phyloP scores from a whole-genome alignment of 805 yeast species.

The Pichia occidentalis region DNA sequence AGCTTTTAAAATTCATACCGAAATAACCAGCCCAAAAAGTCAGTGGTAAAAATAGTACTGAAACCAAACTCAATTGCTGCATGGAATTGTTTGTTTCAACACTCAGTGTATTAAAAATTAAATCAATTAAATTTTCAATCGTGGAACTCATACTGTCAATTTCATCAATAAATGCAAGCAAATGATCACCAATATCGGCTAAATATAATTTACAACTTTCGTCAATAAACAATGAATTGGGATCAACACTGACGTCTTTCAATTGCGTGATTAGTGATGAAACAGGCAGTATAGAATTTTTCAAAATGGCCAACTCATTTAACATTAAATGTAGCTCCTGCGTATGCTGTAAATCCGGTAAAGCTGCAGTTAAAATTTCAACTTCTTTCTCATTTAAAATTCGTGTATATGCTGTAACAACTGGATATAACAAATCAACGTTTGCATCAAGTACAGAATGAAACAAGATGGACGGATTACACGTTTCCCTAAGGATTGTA shows the following conservation, averaged over 20 bases:
- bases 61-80: constrained; percentile 46
- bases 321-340: constrained; percentile 47
- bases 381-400: constrained; percentile 43
- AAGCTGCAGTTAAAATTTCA: constrained; percentile 37
- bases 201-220: constrained; percentile 42
- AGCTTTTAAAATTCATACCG: constrained; percentile 46
- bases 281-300: constrained; percentile 42
- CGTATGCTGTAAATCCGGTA: constrained; percentile 45
- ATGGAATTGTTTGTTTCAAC: constrained; percentile 50
- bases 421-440: constrained; percentile 49
- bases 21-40: constrained; percentile 58
- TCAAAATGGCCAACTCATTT: constrained; percentile 44
- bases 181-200: constrained; percentile 52
- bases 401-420: constrained; percentile 44
- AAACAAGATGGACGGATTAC: constrained; percentile 45
- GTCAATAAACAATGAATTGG: constrained; percentile 27
- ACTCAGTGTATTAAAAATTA: constrained; percentile 52
- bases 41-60: constrained; percentile 53
- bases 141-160: constrained; percentile 48
- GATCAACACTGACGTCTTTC: constrained; percentile 32
- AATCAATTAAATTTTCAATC: constrained; percentile 42
- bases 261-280: constrained; percentile 41
- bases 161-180: constrained; percentile 44
- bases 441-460: constrained; percentile 50
- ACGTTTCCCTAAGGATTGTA: constrained; percentile 43